Conservation (phyloP, 2,329 filamentous ascomycete species). For the Tolypocladium tundrense region DNA sequence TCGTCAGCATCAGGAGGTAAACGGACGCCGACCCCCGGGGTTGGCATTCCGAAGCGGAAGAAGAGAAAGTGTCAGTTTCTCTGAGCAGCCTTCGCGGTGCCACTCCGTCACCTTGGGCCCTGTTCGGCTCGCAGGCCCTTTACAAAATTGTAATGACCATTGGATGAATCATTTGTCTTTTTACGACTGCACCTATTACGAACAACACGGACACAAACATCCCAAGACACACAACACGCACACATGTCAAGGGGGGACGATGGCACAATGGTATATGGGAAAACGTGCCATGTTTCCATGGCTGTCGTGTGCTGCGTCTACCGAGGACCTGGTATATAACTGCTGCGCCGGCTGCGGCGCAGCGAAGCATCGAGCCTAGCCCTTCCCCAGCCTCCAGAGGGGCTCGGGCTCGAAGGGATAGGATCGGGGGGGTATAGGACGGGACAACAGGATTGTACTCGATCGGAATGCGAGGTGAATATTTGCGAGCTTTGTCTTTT, state of each 20-base stretch:
- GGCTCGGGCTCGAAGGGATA: background rate
- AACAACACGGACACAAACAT: slow-evolving; percentile 5
- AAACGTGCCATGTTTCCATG: background rate
- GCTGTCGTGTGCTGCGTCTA: background rate
- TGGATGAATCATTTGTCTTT: slow-evolving; percentile 23
- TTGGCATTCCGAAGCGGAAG: slow-evolving; percentile 58
- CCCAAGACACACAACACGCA: background rate
- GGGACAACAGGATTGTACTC: slow-evolving; percentile 3
- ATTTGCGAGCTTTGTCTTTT: slow-evolving; percentile 10
- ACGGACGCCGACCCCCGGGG: slow-evolving; percentile 28
- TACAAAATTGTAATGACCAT: slow-evolving; percentile 31
- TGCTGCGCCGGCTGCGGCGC: background rate
- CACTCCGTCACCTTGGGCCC: background rate
- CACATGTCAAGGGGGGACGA: background rate
- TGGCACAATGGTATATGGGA: slow-evolving; percentile 1
- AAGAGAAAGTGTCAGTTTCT: slow-evolving; percentile 76
- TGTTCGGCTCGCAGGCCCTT: background rate
- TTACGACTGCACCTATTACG: slow-evolving; percentile 21
- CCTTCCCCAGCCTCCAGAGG: background rate
- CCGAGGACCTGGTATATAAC: slow-evolving; percentile 6
- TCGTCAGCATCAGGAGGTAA: slow-evolving; percentile 26
- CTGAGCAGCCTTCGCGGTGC: slow-evolving; percentile 29
- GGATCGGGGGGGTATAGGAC: background rate
- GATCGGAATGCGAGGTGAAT: slow-evolving; percentile 1
- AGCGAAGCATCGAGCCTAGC: too few species aligned